Evolutionary conservation across 208 protist species (phyloP).

Genomic region (Borovskyia barvae): DNA sequence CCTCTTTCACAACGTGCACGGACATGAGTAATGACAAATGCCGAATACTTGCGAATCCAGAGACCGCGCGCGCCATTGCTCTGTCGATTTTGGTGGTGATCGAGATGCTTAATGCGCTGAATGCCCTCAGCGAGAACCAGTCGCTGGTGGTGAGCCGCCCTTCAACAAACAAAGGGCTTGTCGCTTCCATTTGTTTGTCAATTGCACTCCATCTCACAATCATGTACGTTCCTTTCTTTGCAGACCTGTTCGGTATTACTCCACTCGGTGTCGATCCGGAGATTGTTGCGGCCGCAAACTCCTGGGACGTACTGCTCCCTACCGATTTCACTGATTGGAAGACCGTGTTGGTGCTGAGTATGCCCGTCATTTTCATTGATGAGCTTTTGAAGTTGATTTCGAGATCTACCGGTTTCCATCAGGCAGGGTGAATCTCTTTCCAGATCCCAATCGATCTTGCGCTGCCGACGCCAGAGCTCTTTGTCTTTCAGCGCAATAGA

Average conservation of each 20-base stretch:
- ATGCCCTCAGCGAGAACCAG: slow-evolving; percentile 93
- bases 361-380: slow-evolving; percentile 94
- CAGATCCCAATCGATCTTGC: slow-evolving; percentile 1
- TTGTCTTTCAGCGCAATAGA: too few relatives aligned
- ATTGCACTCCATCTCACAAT: slow-evolving; percentile 89
- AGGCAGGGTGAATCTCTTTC: slow-evolving; percentile 17
- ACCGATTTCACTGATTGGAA: slow-evolving; percentile 88
- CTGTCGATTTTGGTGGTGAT: slow-evolving; percentile 93
- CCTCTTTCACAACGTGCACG: slow-evolving; percentile 49
- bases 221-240: slow-evolving; percentile 90
- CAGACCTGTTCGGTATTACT: slow-evolving; percentile 83
- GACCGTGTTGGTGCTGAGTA: slow-evolving; percentile 80
- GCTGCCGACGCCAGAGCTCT: too few relatives aligned
- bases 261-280: slow-evolving; percentile 68
- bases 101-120: slow-evolving; percentile 96
- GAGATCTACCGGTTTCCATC: slow-evolving; percentile 20
- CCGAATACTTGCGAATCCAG: slow-evolving; percentile 47
- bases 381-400: slow-evolving; percentile 90
- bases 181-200: slow-evolving; percentile 82
- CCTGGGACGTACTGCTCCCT: slow-evolving; percentile 70
- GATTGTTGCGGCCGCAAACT: slow-evolving; percentile 36
- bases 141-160: slow-evolving; percentile 75
- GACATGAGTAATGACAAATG: slow-evolving; percentile 56
- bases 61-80: slow-evolving; percentile 81
- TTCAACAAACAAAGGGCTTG: slow-evolving; percentile 72